Evolutionary conservation across 768 basidiomycete species (phyloP).

Genomic region (Fomitopsis serialis): DNA sequence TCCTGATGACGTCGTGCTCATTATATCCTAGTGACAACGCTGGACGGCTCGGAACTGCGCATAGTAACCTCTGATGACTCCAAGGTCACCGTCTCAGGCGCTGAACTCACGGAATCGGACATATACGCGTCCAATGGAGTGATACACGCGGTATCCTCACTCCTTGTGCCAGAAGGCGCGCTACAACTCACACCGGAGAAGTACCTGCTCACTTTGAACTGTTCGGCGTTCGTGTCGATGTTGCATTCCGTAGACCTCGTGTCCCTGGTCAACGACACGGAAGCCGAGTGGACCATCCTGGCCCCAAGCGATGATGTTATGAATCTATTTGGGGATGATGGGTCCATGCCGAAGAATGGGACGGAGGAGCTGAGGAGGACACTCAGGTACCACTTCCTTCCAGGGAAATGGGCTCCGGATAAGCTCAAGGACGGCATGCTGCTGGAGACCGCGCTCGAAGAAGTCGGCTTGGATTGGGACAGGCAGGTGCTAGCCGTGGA

Average conservation of each 20-base stretch:
- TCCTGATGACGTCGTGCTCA: constrained; percentile 6
- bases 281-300: constrained; percentile 77
- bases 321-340: constrained; percentile 41
- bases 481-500: constrained; percentile 67
- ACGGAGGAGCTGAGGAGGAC: constrained; percentile 65
- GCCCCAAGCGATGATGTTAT: constrained; percentile 88
- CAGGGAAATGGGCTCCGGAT: constrained; percentile 66
- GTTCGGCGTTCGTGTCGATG: constrained; percentile 84
- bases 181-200: constrained; percentile 90
- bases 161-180: constrained; percentile 73
- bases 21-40: constrained; percentile 62
- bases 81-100: constrained; percentile 50
- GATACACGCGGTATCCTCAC: constrained; percentile 78
- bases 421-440: constrained; percentile 73
- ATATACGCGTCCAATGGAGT: constrained; percentile 95
- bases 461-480: constrained; percentile 62
- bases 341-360: constrained; percentile 57
- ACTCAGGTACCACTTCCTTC: constrained; percentile 88
- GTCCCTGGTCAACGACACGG: constrained; percentile 63
- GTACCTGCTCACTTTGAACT: constrained; percentile 87
- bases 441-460: constrained; percentile 72
- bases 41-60: constrained; percentile 62
- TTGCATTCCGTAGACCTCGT: constrained; percentile 79
- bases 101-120: constrained; percentile 67
- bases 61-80: constrained; percentile 42